These are phyloP conservation scores for Hypoxylon sp. DNA, from an alignment of 2,329 filamentous ascomycete species.

Conservation along the genomic window DNA sequence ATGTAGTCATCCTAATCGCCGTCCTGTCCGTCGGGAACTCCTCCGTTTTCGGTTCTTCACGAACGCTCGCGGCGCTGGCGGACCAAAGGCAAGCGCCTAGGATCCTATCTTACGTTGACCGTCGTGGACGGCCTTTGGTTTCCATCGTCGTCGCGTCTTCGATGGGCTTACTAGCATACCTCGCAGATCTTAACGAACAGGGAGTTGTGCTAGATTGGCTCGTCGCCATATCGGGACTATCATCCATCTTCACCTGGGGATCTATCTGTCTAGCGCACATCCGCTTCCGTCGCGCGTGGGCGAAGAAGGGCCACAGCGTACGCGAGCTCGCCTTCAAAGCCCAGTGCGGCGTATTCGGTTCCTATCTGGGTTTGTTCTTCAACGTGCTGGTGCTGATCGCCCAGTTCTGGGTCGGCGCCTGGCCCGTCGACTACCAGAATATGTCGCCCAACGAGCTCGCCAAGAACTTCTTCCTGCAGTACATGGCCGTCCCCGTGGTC, in stretches of 20 bases:
- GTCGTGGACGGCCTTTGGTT: constrained; percentile 79
- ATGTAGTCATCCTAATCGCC: constrained; percentile 90
- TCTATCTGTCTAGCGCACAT: constrained; percentile 92
- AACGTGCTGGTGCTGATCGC: constrained; percentile 80
- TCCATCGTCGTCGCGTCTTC: constrained; percentile 73
- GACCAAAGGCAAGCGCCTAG: constrained; percentile 85
- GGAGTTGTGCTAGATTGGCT: constrained; percentile 80
- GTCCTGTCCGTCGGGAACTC: constrained; percentile 93
- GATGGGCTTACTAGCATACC: constrained; percentile 79
- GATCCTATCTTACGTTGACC: constrained; percentile 82
- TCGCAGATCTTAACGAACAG: constrained; percentile 71
- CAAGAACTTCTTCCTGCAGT: constrained; percentile 76
- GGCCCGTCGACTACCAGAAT: constrained; percentile 68
- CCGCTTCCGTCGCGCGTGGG: constrained; percentile 87
- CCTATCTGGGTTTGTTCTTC: constrained; percentile 79
- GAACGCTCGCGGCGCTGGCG: constrained; percentile 87
- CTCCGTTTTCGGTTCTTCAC: constrained; percentile 88
- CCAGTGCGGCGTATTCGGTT: constrained; percentile 80
- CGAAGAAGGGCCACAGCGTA: constrained; percentile 70
- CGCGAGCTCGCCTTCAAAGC: constrained; percentile 83
- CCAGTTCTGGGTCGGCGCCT: constrained; percentile 89
- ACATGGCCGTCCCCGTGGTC: constrained; percentile 75
- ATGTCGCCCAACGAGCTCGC: constrained; percentile 58
- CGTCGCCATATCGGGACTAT: constrained; percentile 75
- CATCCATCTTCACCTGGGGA: constrained; percentile 80